These are phyloP conservation scores for Gymnopilus junonius DNA, from an alignment of 768 basidiomycete genomes.

Conservation along the genomic window DNA sequence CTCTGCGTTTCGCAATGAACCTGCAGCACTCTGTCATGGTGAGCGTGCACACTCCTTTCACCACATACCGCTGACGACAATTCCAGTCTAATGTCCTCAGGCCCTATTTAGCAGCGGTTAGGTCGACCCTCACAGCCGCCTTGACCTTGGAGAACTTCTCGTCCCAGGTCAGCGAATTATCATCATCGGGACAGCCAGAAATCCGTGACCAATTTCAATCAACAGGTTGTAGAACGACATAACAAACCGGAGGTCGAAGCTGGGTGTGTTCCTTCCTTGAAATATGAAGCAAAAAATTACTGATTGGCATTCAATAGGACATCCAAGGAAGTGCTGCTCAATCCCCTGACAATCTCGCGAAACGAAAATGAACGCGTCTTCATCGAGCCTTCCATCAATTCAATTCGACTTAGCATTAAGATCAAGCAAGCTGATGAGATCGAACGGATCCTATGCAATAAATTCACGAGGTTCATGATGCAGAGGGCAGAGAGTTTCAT, in stretches of 20 bases:
- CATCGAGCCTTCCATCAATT: constrained; percentile 97
- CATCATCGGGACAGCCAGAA: neutral
- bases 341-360: constrained; percentile 91
- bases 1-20: neutral
- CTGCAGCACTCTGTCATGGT: constrained; percentile 46
- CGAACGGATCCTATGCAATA: constrained; percentile 95
- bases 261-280: constrained; percentile 49
- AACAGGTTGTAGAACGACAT: constrained; percentile 92
- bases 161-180: constrained; percentile 73
- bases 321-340: constrained; percentile 93
- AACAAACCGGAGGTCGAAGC: constrained; percentile 97
- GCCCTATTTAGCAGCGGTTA: constrained; percentile 94
- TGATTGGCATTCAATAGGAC: constrained; percentile 48
- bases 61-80: neutral
- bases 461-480: constrained; percentile 99
- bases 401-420: constrained; percentile 94
- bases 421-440: constrained; percentile 99
- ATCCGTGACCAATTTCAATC: neutral
- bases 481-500: constrained; percentile 98
- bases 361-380: constrained; percentile 97
- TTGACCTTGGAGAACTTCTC: constrained; percentile 97
- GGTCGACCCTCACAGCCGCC: constrained; percentile 96
- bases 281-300: neutral
- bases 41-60: constrained; percentile 26
- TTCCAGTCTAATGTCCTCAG: constrained; percentile 90